Conservation (phyloP, 2,329 filamentous ascomycete species). For the Penicillium sp. region DNA sequence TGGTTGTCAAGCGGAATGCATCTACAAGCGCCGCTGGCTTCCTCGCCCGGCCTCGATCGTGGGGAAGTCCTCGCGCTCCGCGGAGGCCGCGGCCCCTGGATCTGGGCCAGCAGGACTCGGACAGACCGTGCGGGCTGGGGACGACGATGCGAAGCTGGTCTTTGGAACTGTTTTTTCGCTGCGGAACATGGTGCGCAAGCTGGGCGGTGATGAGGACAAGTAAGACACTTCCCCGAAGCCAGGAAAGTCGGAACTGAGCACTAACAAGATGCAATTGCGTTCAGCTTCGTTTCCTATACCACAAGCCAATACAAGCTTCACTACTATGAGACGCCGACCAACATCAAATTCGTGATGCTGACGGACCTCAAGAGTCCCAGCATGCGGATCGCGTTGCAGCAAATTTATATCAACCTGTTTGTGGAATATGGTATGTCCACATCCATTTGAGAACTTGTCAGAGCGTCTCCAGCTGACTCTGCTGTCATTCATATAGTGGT, state of each 20-base stretch:
- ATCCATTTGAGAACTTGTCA: not conserved
- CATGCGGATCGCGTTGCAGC: conserved; percentile 90
- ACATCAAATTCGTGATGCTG: conserved; percentile 93
- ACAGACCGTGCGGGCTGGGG: conserved; percentile 51
- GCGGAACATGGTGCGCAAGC: conserved; percentile 92
- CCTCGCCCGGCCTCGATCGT: conserved; percentile 50
- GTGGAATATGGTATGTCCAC: conserved; percentile 74
- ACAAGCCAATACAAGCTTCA: conserved; percentile 97
- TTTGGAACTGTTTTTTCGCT: conserved; percentile 96
- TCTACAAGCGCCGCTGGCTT: conserved; percentile 88
- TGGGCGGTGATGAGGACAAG: conserved; percentile 86
- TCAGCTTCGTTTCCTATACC: conserved; percentile 84
- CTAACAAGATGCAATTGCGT: not conserved
- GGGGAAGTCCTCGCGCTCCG: conserved; percentile 46
- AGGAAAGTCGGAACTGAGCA: too few species aligned
- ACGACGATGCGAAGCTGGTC: conserved; percentile 92
- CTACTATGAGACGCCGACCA: conserved; percentile 97
- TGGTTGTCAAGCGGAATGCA: conserved; percentile 83
- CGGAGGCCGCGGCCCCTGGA: conserved; percentile 44
- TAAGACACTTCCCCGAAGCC: conserved; percentile 28
- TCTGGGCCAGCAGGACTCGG: conserved; percentile 36
- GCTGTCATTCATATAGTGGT: conserved; percentile 48
- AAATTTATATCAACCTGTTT: conserved; percentile 98
- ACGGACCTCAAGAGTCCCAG: conserved; percentile 86
- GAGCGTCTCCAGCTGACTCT: conserved; percentile 11